Evolutionary conservation across 2,329 filamentous ascomycete species (phyloP), one percentile per base, ranked within the genome.

Genomic region (Fusarium coffeatum): DNA sequence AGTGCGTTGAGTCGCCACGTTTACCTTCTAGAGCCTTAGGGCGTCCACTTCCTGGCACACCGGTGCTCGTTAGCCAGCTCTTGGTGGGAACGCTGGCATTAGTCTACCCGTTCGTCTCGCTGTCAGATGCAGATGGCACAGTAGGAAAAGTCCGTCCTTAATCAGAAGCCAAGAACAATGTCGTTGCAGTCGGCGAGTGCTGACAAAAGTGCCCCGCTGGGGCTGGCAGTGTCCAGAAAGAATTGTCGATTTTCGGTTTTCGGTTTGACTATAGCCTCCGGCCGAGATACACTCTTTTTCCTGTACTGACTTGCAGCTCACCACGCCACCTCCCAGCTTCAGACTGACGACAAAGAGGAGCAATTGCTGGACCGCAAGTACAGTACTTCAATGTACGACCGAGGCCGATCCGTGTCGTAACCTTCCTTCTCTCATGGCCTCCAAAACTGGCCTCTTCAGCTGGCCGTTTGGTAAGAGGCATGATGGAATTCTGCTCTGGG

Each of bases 61-160:
- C 72, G 71, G 73, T 73, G 72, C 69, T 64, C 70, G 67, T 71
- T 69, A 72, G 69, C 64, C 51, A 63, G 53, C 59, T 71, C 50
- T 27, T 59, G 63, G 64, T 72, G 66, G 69, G 62, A 74, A 73
- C 72, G 69, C 74, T 74, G 75, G 76, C 75, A 72, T 78, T 79
- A 78, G 76, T 62, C 73, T 78, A 78, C 76, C 77, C 76, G 77
- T 78, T 74, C 65, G 66, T 67, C 68, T 63, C 53, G 64, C 61
- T 75, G 73, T 74, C 72, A 75, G 72, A 75, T 75, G 72, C 69
- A 72, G 69, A 74, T 74, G 64, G 66, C 51, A 71, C 63, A 71
- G 68, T 66, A 48, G 58, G 60, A 60, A 69, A 61, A 64, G 34
- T 37, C 34, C 34, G 37, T 41, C 34, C 49, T 34, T 51, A 51